Percentiles rank a stretch among this genome's conserved stretches.
Evolutionary conservation across 2,329 filamentous ascomycete genomes (phyloP).

Genomic region (Sporothrix globosa): DNA sequence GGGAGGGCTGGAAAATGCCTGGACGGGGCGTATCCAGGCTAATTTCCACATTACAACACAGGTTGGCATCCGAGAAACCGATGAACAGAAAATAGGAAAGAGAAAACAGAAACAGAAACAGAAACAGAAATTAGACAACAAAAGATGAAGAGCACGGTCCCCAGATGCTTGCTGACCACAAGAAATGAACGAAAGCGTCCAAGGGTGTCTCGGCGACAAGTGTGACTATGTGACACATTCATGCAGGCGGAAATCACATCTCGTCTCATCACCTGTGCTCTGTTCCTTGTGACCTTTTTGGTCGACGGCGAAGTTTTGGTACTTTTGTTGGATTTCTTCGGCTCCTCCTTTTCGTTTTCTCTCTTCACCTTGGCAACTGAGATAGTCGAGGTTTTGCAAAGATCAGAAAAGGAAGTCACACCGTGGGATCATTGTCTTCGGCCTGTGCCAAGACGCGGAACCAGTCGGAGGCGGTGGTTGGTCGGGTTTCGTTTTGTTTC

Average conservation of each 20-base stretch:
- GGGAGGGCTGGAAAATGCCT: neutral
- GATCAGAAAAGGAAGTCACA: neutral
- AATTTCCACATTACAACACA: constrained; percentile 16
- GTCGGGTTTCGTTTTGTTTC: constrained; percentile 11
- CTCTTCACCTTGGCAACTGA: constrained; percentile 22
- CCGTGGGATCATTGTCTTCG: neutral
- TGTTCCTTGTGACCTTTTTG: neutral
- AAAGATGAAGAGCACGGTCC: neutral
- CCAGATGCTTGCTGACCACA: neutral
- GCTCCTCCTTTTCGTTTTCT: neutral
- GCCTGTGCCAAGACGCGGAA: constrained; percentile 1
- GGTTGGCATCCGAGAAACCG: neutral
- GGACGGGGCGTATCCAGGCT: constrained; percentile 8
- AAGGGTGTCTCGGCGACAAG: neutral
- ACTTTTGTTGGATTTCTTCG: constrained; percentile 6
- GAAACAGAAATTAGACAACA: neutral
- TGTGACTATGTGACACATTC: neutral
- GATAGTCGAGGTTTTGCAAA: neutral
- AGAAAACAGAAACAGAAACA: too few relatives aligned
- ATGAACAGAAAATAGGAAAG: neutral
- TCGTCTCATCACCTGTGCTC: neutral
- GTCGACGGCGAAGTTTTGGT: neutral
- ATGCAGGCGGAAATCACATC: neutral
- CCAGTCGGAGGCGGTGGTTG: neutral
- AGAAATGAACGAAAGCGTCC: neutral